phyloP scores from a whole-genome alignment of 2,329 filamentous ascomycete species.

The Leptodontidium sp. region DNA sequence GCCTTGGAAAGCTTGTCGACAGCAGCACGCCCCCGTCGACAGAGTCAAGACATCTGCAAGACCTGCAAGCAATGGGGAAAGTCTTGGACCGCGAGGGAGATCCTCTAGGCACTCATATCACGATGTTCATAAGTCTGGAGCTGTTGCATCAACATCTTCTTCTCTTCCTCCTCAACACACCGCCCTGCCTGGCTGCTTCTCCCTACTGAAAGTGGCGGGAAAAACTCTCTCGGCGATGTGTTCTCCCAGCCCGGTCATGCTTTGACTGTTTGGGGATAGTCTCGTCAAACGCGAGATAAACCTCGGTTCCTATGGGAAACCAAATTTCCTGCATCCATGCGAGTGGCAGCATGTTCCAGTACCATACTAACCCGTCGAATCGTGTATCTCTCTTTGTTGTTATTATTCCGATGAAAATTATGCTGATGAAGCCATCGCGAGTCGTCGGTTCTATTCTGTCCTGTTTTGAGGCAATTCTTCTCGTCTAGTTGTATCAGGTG shows the following conservation, averaged over 20 bases:
- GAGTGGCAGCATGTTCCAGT: background rate
- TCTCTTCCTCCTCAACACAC: background rate
- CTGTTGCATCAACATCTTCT: background rate
- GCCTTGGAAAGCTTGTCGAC: constrained; percentile 12
- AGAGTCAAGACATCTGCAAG: constrained; percentile 3
- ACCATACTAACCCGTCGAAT: background rate
- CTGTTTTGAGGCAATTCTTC: background rate
- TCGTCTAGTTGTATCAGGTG: background rate
- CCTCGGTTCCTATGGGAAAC: constrained; percentile 1
- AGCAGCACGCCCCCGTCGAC: background rate
- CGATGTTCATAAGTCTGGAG: background rate
- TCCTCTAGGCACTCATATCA: constrained; percentile 12
- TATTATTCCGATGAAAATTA: background rate
- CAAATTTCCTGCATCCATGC: constrained; percentile 2
- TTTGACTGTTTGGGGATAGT: constrained; percentile 3
- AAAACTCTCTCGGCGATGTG: background rate
- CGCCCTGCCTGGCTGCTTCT: background rate
- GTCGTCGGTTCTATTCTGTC: background rate
- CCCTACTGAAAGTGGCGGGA: background rate
- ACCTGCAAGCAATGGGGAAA: background rate
- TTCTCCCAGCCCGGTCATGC: background rate
- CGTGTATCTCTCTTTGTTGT: background rate
- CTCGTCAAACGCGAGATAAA: constrained; percentile 8
- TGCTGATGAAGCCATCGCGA: constrained; percentile 6
- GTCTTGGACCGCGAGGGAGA: constrained; percentile 8